Percentiles rank a stretch among this genome's conserved stretches.
These are phyloP conservation scores for Dorcoceras hygrometricum DNA, from an alignment of 257 asterid species.

Conservation along the genomic window DNA sequence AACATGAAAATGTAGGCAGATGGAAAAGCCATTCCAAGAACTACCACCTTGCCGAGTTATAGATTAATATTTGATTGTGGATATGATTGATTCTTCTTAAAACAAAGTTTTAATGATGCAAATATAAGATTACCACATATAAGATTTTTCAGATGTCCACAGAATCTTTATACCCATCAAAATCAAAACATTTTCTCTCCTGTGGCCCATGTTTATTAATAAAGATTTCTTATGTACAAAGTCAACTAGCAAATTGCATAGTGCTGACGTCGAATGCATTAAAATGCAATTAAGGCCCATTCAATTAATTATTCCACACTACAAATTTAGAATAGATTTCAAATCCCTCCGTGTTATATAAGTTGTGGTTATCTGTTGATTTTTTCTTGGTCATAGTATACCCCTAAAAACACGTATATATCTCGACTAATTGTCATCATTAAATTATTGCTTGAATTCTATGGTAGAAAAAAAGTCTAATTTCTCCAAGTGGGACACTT, in stretches of 20 bases:
- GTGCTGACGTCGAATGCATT: not conserved
- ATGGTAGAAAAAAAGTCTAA: not conserved
- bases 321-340: not conserved
- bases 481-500: not conserved
- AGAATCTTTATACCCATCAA: not conserved
- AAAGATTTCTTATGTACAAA: not conserved
- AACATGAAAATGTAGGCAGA: not conserved
- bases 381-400: not conserved
- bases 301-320: not conserved
- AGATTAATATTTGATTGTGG: too few species aligned
- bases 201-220: not conserved
- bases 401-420: not conserved
- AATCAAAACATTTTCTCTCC: too few species aligned
- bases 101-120: not conserved
- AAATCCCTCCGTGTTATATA: too few species aligned
- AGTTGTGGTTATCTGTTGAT: not conserved
- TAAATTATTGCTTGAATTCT: not conserved
- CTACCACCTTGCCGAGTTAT: too few species aligned
- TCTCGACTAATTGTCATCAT: not conserved
- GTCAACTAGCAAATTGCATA: constrained; percentile 27
- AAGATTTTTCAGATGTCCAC: not conserved
- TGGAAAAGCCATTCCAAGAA: not conserved
- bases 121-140: not conserved
- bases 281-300: not conserved
- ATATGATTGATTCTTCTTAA: not conserved